Evolutionary conservation across 805 yeast species (phyloP), one percentile per base, ranked within the genome.

Genomic region (Ogataea paraovalis): DNA sequence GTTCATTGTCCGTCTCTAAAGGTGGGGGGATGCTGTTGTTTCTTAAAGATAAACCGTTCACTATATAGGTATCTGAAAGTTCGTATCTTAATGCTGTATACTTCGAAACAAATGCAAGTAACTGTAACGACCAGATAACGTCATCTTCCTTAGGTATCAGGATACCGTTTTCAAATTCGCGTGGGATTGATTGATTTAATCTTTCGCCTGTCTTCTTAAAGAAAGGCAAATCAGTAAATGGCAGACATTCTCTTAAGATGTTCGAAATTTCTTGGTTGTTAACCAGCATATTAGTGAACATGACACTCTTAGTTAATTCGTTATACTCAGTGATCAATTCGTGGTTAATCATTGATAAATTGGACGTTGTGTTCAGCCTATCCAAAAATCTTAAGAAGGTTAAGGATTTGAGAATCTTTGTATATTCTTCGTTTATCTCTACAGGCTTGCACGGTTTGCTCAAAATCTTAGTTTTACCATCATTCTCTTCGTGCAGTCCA

Each of bases 101-200:
- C 66, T 92, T 92, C 4, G 97, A 90, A 38, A 91, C 87, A 65
- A 90, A 92, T 13, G 98, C 98, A 43, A 94, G 67, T 19, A 94
- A 74, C 65, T 92, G 98, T 45, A 92, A 71, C 3, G 96, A 85
- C 96, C 97, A 90, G 33, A 89, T 83, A 16, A 92, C 87, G 61
- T 92, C 99, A 62, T 92, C 97, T 53, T 87, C 96, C 47, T 88
- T 78, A 1, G 97, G 97, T 5, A 90, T 77, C n/a, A 91, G 75
- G 20, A 83, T 80, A 1, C 96, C 96, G 38, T 85, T 68, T 41
- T 72, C 65, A 57, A 82, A 82, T 21, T 67, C 66, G 44, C 88
- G 70, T 20, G 87, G 87, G 10, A 59, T 58, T 3, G 64, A 57
- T 42, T 60, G 65, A 38, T 51, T 54, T 16, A 57, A 43, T 41